Percentiles rank a stretch among this genome's conserved stretches.
Evolutionary conservation across 306 rosid genomes (phyloP).

Genomic region (Fagus sylvatica): DNA sequence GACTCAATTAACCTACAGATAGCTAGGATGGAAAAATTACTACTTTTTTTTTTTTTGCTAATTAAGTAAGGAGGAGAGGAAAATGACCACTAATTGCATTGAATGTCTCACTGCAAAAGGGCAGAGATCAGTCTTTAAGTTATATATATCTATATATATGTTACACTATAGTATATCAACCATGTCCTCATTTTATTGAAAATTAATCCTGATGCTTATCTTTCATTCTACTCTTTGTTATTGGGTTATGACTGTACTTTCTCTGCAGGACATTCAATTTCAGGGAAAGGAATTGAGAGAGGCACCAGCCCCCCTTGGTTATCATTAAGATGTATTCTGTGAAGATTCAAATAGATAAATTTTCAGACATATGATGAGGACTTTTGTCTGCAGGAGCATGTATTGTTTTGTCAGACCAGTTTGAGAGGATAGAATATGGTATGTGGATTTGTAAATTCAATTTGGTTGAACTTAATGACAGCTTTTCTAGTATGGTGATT

Average conservation of each 20-base stretch:
- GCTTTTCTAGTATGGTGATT: not conserved
- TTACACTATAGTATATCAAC: not conserved
- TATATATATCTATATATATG: not conserved
- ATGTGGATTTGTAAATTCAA: not conserved
- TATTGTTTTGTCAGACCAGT: not conserved
- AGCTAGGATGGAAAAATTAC: not conserved
- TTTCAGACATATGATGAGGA: not conserved
- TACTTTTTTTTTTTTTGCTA: too few relatives aligned
- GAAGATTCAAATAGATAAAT: not conserved
- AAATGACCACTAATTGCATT: not conserved
- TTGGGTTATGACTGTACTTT: constrained; percentile 5
- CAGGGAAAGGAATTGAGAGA: constrained; percentile 69
- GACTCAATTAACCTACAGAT: not conserved
- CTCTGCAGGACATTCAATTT: constrained; percentile 66
- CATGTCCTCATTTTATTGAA: not conserved
- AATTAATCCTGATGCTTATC: not conserved
- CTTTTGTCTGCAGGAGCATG: not conserved
- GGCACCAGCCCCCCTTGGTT: constrained; percentile 73
- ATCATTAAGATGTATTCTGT: constrained; percentile 35
- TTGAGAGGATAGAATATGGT: not conserved
- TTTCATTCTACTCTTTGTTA: not conserved
- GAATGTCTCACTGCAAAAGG: not conserved
- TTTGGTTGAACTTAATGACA: not conserved
- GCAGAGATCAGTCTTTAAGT: not conserved
- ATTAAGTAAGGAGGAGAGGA: too few relatives aligned